Conservation (phyloP, 2,329 filamentous ascomycete genomes). For the Colletotrichum echinochloae region DNA sequence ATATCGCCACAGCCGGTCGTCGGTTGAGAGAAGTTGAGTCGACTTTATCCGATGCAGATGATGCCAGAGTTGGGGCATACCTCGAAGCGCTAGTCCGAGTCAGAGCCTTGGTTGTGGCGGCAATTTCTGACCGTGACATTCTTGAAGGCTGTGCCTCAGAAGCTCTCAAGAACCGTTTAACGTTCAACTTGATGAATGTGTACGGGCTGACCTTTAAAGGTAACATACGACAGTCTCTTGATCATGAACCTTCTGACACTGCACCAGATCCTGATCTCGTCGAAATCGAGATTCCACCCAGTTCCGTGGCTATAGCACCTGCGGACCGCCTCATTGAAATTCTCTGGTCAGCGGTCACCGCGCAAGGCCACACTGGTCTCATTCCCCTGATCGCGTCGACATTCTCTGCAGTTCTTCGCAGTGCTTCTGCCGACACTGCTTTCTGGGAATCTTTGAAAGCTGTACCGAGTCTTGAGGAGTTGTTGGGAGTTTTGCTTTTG, state of each 20-base stretch:
- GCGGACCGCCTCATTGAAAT: slow-evolving; percentile 48
- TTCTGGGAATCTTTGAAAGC: slow-evolving; percentile 56
- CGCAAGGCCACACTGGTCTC: slow-evolving; percentile 24
- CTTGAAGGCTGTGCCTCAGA: slow-evolving; percentile 47
- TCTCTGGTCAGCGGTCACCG: slow-evolving; percentile 41
- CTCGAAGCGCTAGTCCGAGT: slow-evolving; percentile 56
- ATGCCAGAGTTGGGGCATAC: slow-evolving; percentile 45
- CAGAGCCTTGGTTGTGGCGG: slow-evolving; percentile 68
- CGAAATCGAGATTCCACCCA: background rate
- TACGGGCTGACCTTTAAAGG: slow-evolving; percentile 68
- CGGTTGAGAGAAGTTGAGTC: slow-evolving; percentile 43
- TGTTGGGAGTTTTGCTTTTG: slow-evolving; percentile 54
- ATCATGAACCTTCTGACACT: slow-evolving; percentile 40
- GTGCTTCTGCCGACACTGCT: slow-evolving; percentile 51
- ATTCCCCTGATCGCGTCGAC: slow-evolving; percentile 46
- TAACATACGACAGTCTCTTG: slow-evolving; percentile 46
- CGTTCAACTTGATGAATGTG: slow-evolving; percentile 66
- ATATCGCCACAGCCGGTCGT: slow-evolving; percentile 61
- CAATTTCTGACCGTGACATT: slow-evolving; percentile 36
- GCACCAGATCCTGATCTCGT: slow-evolving; percentile 42
- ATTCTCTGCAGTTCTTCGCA: slow-evolving; percentile 56
- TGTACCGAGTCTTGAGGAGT: slow-evolving; percentile 44
- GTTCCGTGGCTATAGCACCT: slow-evolving; percentile 43
- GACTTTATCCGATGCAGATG: slow-evolving; percentile 28
- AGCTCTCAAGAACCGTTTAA: slow-evolving; percentile 61